Base-by-base conservation (phyloP, 2,329 filamentous ascomycete genomes). In the Aurifilum marmelostoma region DNA sequence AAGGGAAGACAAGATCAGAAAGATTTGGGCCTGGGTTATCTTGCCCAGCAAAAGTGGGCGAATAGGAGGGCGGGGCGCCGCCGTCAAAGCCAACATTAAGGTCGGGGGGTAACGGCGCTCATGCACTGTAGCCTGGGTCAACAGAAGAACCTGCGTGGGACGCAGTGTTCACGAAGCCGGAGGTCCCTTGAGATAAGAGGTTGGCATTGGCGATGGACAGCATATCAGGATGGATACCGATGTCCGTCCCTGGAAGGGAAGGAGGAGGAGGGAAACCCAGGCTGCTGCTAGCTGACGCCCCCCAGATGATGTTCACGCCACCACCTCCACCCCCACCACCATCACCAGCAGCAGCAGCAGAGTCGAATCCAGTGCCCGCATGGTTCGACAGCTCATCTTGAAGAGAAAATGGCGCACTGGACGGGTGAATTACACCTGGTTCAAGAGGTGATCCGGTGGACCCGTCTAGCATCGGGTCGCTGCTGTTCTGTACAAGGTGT, bases 391-490 rank as follows among this genome's bases (percentile, higher is more conserved):
- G 43, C 21, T 50, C 27, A 3, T 27, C 41, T 6, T 1, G 24
- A 34, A 34, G 1, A 16, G n/a, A 2, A 16, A 47, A 47, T 6
- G 24, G 41, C 8, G 24, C 39, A 63, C 27, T 50, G 61, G 61
- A 27, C 39, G 18, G 32, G 12, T 14, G 37, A 5, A 29, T 27
- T 12, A 8, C 43, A 47, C 43, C 61, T n/a, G 39, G 16, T n/a
- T 12, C 32, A 37, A 32, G 34, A 4, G 34, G 43, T 47, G 43
- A 34, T 11, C 32, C 39, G 14, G 41, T 63, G 61, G 39, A 34
- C 61, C 61, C 61, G 41, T 34, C 9, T 29, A 50, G 6, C 61
- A 50, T 50, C 27, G 41, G 61, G 21, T 63, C 61, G 14, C 8
- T 32, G 24, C 27, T 32, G 8, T 16, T 1, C 14, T 37, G 27